These are phyloP conservation scores for Physocladia obscura DNA, from an alignment of 192 early-diverging fungal genomes.

Conservation along the genomic window DNA sequence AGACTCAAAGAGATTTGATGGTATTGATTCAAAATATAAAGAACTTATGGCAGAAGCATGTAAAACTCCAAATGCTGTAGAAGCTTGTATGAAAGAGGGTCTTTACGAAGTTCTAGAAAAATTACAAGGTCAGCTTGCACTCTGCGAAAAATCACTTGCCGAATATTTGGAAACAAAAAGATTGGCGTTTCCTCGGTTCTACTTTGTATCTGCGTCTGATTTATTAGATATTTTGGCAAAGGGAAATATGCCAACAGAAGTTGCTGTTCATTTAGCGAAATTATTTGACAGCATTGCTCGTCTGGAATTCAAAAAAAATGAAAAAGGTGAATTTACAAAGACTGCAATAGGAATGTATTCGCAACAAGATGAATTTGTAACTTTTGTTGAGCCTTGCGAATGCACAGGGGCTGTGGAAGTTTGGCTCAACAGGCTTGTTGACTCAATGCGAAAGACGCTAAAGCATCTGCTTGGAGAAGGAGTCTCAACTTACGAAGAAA, in stretches of 20 bases:
- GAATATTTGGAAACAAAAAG: conserved; percentile 68
- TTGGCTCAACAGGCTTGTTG: conserved; percentile 63
- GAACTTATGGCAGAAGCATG: conserved; percentile 55
- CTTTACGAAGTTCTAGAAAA: conserved; percentile 55
- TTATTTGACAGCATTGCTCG: conserved; percentile 60
- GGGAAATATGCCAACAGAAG: conserved; percentile 61
- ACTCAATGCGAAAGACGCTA: conserved; percentile 58
- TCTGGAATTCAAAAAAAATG: conserved; percentile 53
- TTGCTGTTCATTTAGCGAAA: conserved; percentile 60
- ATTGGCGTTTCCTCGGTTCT: conserved; percentile 65
- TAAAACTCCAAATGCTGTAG: conserved; percentile 60
- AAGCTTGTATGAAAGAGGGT: conserved; percentile 59
- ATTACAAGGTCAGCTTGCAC: conserved; percentile 58
- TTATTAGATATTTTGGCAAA: conserved; percentile 67
- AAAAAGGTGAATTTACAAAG: conserved; percentile 54
- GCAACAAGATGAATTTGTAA: conserved; percentile 61
- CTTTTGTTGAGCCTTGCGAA: conserved; percentile 55
- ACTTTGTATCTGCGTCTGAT: conserved; percentile 65
- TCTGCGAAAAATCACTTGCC: conserved; percentile 67
- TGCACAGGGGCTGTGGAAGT: conserved; percentile 66
- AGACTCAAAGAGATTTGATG: conserved; percentile 64
- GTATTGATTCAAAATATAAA: conserved; percentile 61
- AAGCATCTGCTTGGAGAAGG: conserved; percentile 54
- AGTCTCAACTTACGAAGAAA: conserved; percentile 64
- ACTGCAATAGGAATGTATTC: conserved; percentile 67